These are phyloP conservation scores for Neonectria magnoliae DNA, from an alignment of 2,329 filamentous ascomycete species.

Conservation along the genomic window DNA sequence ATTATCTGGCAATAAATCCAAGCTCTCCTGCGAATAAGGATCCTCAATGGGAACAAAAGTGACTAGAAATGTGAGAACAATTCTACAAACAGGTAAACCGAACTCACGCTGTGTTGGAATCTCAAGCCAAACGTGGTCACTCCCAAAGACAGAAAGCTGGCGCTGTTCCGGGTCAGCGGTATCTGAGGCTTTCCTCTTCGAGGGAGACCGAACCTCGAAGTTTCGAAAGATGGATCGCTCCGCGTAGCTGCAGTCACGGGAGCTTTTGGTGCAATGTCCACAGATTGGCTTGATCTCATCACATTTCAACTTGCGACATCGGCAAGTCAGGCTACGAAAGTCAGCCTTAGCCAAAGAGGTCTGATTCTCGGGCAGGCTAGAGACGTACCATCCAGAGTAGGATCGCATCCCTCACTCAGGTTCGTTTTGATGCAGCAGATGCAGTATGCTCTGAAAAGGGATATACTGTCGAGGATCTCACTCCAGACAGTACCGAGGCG, in stretches of 20 bases:
- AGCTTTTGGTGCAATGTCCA: conserved; percentile 32
- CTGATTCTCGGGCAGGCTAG: background rate
- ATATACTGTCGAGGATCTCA: background rate
- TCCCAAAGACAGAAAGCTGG: conserved; percentile 13
- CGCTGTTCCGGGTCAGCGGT: background rate
- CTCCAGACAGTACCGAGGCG: background rate
- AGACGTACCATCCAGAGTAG: conserved; percentile 35
- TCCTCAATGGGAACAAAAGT: conserved; percentile 28
- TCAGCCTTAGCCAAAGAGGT: background rate
- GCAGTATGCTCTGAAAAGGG: background rate
- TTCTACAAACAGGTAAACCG: fast-evolving
- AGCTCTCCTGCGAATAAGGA: conserved; percentile 10
- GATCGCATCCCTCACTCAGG: conserved; percentile 29
- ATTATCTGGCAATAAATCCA: background rate
- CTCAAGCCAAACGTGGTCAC: conserved; percentile 30
- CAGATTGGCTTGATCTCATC: conserved; percentile 38
- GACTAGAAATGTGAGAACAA: conserved; percentile 2
- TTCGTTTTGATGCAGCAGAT: background rate
- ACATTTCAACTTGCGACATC: conserved; percentile 41
- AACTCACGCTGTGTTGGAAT: conserved; percentile 30
- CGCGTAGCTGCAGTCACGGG: conserved; percentile 28
- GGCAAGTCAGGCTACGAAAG: conserved; percentile 31
- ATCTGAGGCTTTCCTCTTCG: background rate
- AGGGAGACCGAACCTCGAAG: conserved; percentile 11
- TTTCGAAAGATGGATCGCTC: conserved; percentile 33